These are phyloP conservation scores for Paecilomyces variotii DNA, from an alignment of 2,329 filamentous ascomycete genomes.

Conservation along the genomic window DNA sequence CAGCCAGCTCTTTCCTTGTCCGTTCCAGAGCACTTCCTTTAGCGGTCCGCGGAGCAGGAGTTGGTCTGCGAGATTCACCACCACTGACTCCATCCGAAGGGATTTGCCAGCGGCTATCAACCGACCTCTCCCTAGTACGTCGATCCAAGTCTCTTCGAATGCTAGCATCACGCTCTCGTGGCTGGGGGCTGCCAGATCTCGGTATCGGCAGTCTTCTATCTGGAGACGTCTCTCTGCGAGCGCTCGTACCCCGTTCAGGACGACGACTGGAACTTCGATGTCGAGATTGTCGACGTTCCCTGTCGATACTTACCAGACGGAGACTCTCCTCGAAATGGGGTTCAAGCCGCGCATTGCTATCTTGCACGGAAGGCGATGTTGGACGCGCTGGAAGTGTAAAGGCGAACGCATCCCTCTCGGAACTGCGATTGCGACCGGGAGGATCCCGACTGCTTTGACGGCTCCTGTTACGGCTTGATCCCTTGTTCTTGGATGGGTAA, in stretches of 20 bases:
- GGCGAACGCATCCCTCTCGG: conserved; percentile 50
- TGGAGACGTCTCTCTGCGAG: conserved; percentile 38
- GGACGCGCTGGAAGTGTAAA: conserved; percentile 69
- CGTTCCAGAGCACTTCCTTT: conserved; percentile 48
- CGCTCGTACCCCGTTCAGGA: conserved; percentile 36
- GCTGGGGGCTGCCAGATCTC: conserved; percentile 28
- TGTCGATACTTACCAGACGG: conserved; percentile 36
- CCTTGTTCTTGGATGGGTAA: conserved; percentile 28
- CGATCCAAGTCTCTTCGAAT: conserved; percentile 4
- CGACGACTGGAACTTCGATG: conserved; percentile 46
- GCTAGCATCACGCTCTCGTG: conserved; percentile 4
- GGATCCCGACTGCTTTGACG: conserved; percentile 23
- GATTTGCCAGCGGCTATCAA: not conserved
- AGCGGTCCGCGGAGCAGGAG: conserved; percentile 13
- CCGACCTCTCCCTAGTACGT: not conserved
- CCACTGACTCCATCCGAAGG: conserved; percentile 2
- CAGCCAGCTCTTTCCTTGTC: conserved; percentile 65
- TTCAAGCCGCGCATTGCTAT: conserved; percentile 39
- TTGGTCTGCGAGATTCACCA: conserved; percentile 16
- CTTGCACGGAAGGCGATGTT: conserved; percentile 54
- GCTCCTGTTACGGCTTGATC: conserved; percentile 34
- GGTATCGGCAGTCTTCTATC: conserved; percentile 32
- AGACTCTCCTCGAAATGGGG: conserved; percentile 56
- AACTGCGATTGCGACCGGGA: conserved; percentile 51
- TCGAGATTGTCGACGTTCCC: conserved; percentile 39